phyloP scores from a whole-genome alignment of 2,329 filamentous ascomycete species.

The Gaeumannomyces sp. region DNA sequence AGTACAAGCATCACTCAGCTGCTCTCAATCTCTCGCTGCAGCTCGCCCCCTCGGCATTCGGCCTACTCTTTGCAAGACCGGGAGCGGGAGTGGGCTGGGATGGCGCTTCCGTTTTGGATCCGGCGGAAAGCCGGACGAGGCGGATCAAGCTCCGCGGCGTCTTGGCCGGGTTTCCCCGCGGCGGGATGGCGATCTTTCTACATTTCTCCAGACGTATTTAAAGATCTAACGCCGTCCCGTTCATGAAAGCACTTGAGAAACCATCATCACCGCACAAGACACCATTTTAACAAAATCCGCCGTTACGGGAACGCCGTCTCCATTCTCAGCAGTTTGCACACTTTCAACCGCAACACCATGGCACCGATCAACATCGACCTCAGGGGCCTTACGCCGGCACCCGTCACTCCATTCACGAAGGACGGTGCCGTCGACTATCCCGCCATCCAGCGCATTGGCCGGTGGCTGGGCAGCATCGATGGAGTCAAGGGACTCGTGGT shows the following conservation, averaged over 20 bases:
- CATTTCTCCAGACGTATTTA: background rate
- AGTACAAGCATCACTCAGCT: background rate
- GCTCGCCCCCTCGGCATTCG: background rate
- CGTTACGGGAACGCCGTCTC: background rate
- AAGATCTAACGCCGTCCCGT: too few relatives aligned
- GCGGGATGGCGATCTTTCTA: too few relatives aligned
- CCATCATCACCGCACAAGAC: background rate
- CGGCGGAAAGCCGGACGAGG: background rate
- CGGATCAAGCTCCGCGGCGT: slow-evolving; percentile 2
- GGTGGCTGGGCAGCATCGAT: slow-evolving; percentile 44
- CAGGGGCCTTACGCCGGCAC: slow-evolving; percentile 42
- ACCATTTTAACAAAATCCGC: too few relatives aligned
- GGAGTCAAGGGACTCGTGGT: slow-evolving; percentile 48
- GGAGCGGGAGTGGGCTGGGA: background rate
- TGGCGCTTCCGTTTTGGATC: background rate
- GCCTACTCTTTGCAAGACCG: background rate
- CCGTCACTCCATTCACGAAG: slow-evolving; percentile 44
- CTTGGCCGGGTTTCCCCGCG: background rate
- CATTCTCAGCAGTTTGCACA: too few relatives aligned
- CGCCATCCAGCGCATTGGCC: slow-evolving; percentile 45
- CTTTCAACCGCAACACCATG: background rate
- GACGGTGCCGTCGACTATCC: slow-evolving; percentile 43
- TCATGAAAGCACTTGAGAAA: too few relatives aligned
- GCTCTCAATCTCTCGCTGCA: background rate
- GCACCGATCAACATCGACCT: slow-evolving; percentile 32